phyloP scores from a whole-genome alignment of 768 basidiomycete species.

The Lactarius akahatsu region DNA sequence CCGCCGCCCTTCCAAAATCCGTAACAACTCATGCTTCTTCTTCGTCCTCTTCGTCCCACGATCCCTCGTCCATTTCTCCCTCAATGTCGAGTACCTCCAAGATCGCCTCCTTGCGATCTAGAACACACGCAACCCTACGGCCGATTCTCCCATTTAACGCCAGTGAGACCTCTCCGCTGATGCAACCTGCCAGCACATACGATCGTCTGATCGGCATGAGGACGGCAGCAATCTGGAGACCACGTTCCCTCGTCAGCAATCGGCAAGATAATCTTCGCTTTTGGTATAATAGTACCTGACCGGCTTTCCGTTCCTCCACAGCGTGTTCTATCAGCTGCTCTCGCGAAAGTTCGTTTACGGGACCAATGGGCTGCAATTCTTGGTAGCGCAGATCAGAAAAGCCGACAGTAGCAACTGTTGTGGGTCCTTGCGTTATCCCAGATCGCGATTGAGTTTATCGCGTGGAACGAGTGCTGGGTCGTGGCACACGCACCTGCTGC shows the following conservation, averaged over 20 bases:
- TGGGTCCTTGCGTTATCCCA: conserved; percentile 45
- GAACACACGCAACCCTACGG: conserved; percentile 71
- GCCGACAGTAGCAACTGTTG: conserved; percentile 60
- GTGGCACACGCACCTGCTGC: conserved; percentile 47
- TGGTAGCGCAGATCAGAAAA: conserved; percentile 64
- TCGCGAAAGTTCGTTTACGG: conserved; percentile 56
- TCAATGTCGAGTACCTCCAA: conserved; percentile 81
- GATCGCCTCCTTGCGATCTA: conserved; percentile 59
- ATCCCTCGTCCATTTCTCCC: conserved; percentile 38
- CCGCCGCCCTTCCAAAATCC: neutral
- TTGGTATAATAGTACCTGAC: conserved; percentile 56
- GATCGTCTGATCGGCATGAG: conserved; percentile 55
- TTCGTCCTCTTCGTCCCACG: conserved; percentile 26
- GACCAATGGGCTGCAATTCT: conserved; percentile 44
- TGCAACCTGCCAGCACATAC: conserved; percentile 54
- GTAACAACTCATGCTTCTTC: conserved; percentile 11
- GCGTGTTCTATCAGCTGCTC: conserved; percentile 65
- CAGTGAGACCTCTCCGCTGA: conserved; percentile 52
- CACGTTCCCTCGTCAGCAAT: conserved; percentile 22
- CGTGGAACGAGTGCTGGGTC: conserved; percentile 28
- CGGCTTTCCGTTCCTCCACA: conserved; percentile 55
- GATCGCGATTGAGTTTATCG: conserved; percentile 25
- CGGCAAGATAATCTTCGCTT: conserved; percentile 13
- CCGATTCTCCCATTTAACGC: conserved; percentile 74
- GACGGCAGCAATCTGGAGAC: conserved; percentile 48